Conservation (phyloP, 805 yeast species). For the Ogataea ramenticola region DNA sequence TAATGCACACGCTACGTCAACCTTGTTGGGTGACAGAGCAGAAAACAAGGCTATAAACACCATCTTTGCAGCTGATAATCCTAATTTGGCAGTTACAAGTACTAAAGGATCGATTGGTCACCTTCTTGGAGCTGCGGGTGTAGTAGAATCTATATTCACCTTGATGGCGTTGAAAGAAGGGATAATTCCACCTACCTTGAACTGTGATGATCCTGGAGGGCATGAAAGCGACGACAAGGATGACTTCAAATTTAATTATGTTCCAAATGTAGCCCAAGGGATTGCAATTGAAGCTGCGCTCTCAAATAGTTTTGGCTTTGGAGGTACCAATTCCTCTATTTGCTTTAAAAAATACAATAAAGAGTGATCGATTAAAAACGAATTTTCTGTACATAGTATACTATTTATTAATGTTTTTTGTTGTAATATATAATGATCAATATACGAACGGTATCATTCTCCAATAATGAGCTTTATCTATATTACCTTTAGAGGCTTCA, state of each 20-base stretch:
- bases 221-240: constrained; percentile 36
- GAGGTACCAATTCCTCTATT: constrained; percentile 87
- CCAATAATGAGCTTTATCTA: constrained; percentile 4
- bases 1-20: constrained; percentile 97
- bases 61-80: constrained; percentile 35
- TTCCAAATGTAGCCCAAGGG: constrained; percentile 36
- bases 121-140: constrained; percentile 91
- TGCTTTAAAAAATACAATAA: constrained; percentile 33
- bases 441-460: constrained; percentile 25
- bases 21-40: constrained; percentile 81
- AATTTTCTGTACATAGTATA: not conserved
- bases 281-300: constrained; percentile 50
- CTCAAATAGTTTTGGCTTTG: constrained; percentile 94
- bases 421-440: constrained; percentile 1
- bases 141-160: constrained; percentile 83
- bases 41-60: constrained; percentile 70
- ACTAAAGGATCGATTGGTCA: constrained; percentile 94
- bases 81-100: constrained; percentile 54
- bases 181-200: constrained; percentile 73
- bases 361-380: not conserved
- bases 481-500: constrained; percentile 5
- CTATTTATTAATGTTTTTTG: too few species aligned
- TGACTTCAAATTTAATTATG: constrained; percentile 49
- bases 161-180: constrained; percentile 53
- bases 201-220: constrained; percentile 49